Percentiles rank a stretch among this genome's conserved stretches.
Evolutionary conservation across 768 basidiomycete species (phyloP).

Genomic region (Neoboletus subvelutipes): DNA sequence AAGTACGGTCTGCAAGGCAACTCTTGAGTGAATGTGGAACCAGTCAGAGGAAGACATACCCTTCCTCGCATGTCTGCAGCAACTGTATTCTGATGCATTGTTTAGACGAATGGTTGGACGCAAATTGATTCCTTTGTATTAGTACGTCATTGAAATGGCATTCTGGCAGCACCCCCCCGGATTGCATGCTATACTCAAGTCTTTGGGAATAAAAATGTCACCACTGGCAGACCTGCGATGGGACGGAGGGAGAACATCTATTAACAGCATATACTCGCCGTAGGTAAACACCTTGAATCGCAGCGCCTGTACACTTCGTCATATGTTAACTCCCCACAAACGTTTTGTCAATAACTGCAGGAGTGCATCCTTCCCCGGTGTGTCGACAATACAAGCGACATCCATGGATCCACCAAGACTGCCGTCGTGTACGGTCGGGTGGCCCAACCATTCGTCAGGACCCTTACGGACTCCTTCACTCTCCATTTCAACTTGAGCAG

Average conservation of each 20-base stretch:
- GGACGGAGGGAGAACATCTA: neutral
- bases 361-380: conserved; percentile 60
- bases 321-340: conserved; percentile 46
- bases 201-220: neutral
- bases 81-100: neutral
- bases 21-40: neutral
- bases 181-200: too few relatives aligned
- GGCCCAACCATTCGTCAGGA: conserved; percentile 21
- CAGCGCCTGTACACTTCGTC: neutral
- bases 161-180: too few relatives aligned
- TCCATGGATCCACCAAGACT: conserved; percentile 32
- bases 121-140: neutral
- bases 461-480: conserved; percentile 12
- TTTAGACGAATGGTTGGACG: neutral
- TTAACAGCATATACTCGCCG: neutral
- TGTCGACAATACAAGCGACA: conserved; percentile 51
- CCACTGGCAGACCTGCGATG: neutral
- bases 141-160: conserved; percentile 4
- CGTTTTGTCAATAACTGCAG: conserved; percentile 49
- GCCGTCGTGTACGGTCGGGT: conserved; percentile 18
- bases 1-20: neutral
- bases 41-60: neutral
- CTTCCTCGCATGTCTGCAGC: neutral
- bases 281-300: neutral
- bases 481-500: conserved; percentile 55